A percentile compares a stretch with the other conserved stretches of the same genome.
phyloP scores from a whole-genome alignment of 345 rosid species.

The Arabidopsis arenosa region DNA sequence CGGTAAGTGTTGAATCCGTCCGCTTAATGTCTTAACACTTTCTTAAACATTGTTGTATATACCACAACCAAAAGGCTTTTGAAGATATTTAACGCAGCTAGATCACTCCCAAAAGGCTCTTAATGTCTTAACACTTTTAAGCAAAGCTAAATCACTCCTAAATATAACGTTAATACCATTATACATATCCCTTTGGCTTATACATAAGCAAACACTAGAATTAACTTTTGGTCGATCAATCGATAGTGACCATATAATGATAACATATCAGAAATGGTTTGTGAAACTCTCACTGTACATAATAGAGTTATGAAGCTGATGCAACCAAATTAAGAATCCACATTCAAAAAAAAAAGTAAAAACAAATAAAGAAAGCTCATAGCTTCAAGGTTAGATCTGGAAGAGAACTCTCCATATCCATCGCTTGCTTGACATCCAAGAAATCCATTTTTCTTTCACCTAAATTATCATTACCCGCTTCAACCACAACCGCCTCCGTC shows the following conservation, averaged over 20 bases:
- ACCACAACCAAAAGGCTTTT: neutral
- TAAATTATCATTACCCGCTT: constrained; percentile 29
- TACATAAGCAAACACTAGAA: constrained; percentile 25
- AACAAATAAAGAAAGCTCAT: constrained; percentile 36
- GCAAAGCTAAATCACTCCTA: neutral
- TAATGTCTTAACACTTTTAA: no score
- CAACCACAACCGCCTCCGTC: constrained; percentile 22
- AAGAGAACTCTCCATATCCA: constrained; percentile 50
- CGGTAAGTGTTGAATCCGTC: no score
- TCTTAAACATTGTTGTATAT: neutral
- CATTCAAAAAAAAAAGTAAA: constrained; percentile 16
- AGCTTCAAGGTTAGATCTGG: constrained; percentile 78
- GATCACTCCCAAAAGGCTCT: no score
- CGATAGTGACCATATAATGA: constrained; percentile 9
- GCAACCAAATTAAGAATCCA: constrained; percentile 46
- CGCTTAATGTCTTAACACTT: no score
- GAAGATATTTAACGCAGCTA: neutral
- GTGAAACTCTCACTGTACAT: constrained; percentile 46
- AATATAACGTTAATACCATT: no score
- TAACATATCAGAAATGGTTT: constrained; percentile 36
- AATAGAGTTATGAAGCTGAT: constrained; percentile 31
- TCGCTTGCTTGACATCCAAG: constrained; percentile 44
- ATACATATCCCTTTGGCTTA: constrained; percentile 14
- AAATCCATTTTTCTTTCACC: constrained; percentile 45
- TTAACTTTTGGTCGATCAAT: constrained; percentile 27